Evolutionary conservation across 1,284 basidiomycete genomes (phyloP), one percentile per base, ranked within the genome.

Genomic region (Trichosporon inkin): DNA sequence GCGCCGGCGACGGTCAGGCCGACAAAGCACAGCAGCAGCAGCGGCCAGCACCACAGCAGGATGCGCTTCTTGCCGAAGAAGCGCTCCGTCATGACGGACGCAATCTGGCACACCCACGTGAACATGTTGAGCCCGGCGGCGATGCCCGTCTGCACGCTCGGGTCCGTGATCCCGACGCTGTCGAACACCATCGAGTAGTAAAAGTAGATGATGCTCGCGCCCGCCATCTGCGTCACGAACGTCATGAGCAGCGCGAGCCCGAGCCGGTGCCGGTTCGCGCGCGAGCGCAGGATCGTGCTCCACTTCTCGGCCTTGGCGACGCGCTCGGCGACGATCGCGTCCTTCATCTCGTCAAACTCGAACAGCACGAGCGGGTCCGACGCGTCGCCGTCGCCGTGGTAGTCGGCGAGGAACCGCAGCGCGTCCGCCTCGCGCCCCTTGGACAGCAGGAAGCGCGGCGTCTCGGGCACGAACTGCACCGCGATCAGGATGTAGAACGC

Each of bases 311-410:
- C 74, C 62, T 75, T 75, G 38, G 73, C 75, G 22, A 68, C 62
- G 34, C 68, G 82, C 75, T 92, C 90, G 67, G 84, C 85, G 57
- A 80, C 79, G 76, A 90, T 86, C 67, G 90, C 87, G 57, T 85
- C 81, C 71, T 83, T 85, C 75, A 92, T 92, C 77, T 92, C 88
- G 65, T 85, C 83, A 68, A 81, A 90, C 73, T 92, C 90, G 63
- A 90, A 84, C 41, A 84, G 79, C 32, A 92, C 90, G 17, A 92
- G 82, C 39, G 85, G 83, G 66, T 86, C 80, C 32, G 80, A 76
- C 38, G 73, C 77, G 71, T 91, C 81, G 22, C 90, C 90, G 39
- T 81, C 78, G 53, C 88, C 90, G 70, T 92, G 90, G 22, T 90
- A 83, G 68, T 90, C 86, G 22, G 88, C 87, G 37, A 92, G 81